Conservation (phyloP, 345 rosid species). For the Microthlaspi erraticum region DNA sequence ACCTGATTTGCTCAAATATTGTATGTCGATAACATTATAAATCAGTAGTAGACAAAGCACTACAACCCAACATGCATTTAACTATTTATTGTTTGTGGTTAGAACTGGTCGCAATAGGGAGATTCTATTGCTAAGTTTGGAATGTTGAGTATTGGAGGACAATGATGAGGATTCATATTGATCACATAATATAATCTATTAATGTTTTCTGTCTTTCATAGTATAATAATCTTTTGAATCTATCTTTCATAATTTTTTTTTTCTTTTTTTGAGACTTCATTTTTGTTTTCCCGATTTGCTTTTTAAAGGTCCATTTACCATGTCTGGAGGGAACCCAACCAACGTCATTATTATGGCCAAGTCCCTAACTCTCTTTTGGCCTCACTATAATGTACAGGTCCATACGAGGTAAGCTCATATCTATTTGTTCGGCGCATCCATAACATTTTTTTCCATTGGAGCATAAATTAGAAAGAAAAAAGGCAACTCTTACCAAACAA, state of each 20-base stretch:
- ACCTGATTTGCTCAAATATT: slow-evolving; percentile 24
- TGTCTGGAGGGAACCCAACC: too few species aligned
- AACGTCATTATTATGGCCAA: too few species aligned
- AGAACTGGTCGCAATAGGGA: slow-evolving; percentile 23
- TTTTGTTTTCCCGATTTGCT: too few species aligned
- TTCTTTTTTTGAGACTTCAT: too few species aligned
- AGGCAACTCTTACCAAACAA: too few species aligned
- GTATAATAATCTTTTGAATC: not conserved
- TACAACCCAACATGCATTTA: slow-evolving; percentile 34
- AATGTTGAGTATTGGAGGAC: slow-evolving; percentile 15
- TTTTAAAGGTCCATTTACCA: too few species aligned
- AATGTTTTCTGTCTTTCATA: not conserved
- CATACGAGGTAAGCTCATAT: too few species aligned
- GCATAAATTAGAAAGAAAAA: too few species aligned
- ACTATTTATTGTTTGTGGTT: slow-evolving; percentile 9
- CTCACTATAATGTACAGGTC: too few species aligned
- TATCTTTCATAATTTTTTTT: not conserved
- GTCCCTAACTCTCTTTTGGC: too few species aligned
- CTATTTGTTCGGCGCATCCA: too few species aligned
- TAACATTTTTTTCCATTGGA: too few species aligned
- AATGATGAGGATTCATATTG: slow-evolving; percentile 28
- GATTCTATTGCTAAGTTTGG: slow-evolving; percentile 29
- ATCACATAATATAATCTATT: slow-evolving; percentile 22
- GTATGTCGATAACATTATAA: not conserved
- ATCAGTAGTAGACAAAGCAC: slow-evolving; percentile 33